Conservation (phyloP, 306 rosid genomes). For the Carpinus viminea region DNA sequence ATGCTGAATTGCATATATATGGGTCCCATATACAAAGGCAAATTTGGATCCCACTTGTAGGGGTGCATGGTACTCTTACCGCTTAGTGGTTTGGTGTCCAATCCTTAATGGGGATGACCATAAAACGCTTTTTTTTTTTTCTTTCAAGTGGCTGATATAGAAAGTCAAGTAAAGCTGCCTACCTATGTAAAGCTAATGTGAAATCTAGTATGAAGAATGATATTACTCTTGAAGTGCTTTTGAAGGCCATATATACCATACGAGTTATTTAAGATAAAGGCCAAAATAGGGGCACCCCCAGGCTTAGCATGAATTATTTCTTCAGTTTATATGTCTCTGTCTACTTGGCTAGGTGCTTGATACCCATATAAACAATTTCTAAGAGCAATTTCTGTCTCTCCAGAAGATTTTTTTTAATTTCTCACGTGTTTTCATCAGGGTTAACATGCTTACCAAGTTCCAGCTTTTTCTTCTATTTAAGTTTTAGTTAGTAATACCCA, state of each 20-base stretch:
- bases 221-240: background rate
- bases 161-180: no score
- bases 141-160: no score
- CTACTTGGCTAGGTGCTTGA: conserved; percentile 11
- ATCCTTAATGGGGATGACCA: conserved; percentile 19
- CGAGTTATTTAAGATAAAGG: conserved; percentile 8
- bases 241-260: background rate
- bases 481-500: background rate
- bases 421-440: background rate
- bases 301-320: conserved; percentile 4
- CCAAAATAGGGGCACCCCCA: background rate
- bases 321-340: background rate
- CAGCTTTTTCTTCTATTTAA: background rate
- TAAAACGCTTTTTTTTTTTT: no score
- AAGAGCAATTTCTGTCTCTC: background rate
- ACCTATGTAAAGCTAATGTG: no score
- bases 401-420: background rate
- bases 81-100: conserved; percentile 59
- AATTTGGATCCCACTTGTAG: conserved; percentile 36
- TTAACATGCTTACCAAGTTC: background rate
- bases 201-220: no score
- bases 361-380: conserved; percentile 5
- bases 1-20: conserved; percentile 41
- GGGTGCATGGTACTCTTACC: conserved; percentile 41
- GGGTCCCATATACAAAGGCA: conserved; percentile 54